Percentiles rank a stretch among this genome's conserved stretches.
phyloP scores from a whole-genome alignment of 2,329 filamentous ascomycete genomes.

The Pseudogymnoascus sp. region DNA sequence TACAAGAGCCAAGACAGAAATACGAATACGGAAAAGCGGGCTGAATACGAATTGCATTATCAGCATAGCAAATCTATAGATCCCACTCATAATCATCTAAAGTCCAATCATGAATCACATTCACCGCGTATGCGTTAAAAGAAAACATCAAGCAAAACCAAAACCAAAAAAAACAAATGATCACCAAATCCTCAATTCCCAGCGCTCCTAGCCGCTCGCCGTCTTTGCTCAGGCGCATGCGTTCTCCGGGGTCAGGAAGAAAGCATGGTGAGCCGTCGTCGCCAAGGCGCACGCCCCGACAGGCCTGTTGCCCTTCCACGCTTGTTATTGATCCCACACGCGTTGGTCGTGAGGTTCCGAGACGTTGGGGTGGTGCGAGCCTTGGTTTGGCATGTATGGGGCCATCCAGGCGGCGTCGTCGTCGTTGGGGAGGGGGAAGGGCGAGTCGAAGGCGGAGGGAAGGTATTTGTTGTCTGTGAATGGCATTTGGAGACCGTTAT shows the following conservation, averaged over 20 bases:
- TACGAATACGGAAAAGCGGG: background rate
- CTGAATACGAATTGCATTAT: slow-evolving; percentile 4
- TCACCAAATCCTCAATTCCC: background rate
- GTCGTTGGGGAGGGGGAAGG: slow-evolving; percentile 39
- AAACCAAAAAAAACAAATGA: background rate
- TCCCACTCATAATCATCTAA: slow-evolving; percentile 7
- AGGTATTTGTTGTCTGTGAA: slow-evolving; percentile 34
- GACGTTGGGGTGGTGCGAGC: slow-evolving; percentile 12
- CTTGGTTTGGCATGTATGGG: slow-evolving; percentile 25
- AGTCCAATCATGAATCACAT: slow-evolving; percentile 7
- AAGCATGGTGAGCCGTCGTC: background rate
- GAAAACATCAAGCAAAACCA: background rate
- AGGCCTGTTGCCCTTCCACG: slow-evolving; percentile 29
- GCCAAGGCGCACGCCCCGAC: slow-evolving; percentile 3
- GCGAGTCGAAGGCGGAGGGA: slow-evolving; percentile 32
- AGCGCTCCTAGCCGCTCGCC: slow-evolving; percentile 3
- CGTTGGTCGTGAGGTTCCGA: slow-evolving; percentile 18
- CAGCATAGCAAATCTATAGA: slow-evolving; percentile 5
- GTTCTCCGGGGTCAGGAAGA: background rate
- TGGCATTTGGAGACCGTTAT: slow-evolving; percentile 18
- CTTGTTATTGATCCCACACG: slow-evolving; percentile 29
- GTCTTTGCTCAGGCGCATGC: slow-evolving; percentile 6
- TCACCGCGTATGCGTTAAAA: background rate
- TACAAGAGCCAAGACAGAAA: background rate
- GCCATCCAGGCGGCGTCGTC: slow-evolving; percentile 38